phyloP scores from a whole-genome alignment of 2,329 filamentous ascomycete species.

The Claviceps africana region DNA sequence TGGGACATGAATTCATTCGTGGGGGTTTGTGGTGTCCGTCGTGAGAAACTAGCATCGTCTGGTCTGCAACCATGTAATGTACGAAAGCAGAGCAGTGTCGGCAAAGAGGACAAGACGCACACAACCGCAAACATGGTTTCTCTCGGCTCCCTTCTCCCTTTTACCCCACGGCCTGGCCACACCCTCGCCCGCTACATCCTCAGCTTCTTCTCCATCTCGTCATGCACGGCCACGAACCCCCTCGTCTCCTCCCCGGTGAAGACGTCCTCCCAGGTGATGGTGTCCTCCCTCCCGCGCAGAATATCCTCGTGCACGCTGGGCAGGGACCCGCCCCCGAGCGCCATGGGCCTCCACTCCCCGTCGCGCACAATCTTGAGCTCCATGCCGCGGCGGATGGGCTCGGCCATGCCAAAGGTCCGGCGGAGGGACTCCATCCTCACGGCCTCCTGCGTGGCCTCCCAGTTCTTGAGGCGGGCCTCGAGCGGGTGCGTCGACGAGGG shows the following conservation, averaged over 20 bases:
- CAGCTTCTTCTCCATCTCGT: conserved; percentile 87
- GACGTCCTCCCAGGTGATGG: conserved; percentile 85
- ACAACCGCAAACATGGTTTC: too few species aligned
- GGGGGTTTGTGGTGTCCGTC: too few species aligned
- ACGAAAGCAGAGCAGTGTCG: too few species aligned
- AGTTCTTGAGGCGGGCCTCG: conserved; percentile 75
- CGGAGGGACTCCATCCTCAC: conserved; percentile 82
- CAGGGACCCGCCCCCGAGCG: conserved; percentile 39
- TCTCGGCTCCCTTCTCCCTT: not conserved
- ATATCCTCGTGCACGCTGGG: conserved; percentile 80
- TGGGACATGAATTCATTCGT: too few species aligned
- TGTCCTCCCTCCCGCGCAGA: conserved; percentile 61
- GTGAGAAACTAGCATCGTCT: too few species aligned
- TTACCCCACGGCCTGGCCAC: too few species aligned
- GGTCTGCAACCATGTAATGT: too few species aligned
- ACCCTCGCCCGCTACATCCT: conserved; percentile 52
- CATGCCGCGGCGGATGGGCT: conserved; percentile 87
- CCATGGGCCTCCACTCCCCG: conserved; percentile 66
- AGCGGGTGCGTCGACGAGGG: conserved; percentile 67
- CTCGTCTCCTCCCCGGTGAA: conserved; percentile 67
- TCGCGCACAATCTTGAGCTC: conserved; percentile 78
- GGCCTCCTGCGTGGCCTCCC: conserved; percentile 77
- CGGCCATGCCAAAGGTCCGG: conserved; percentile 78
- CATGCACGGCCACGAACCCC: conserved; percentile 60
- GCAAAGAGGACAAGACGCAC: too few species aligned